Conservation (phyloP, 2,329 filamentous ascomycete genomes). For the Xylariomycetidae sp. region DNA sequence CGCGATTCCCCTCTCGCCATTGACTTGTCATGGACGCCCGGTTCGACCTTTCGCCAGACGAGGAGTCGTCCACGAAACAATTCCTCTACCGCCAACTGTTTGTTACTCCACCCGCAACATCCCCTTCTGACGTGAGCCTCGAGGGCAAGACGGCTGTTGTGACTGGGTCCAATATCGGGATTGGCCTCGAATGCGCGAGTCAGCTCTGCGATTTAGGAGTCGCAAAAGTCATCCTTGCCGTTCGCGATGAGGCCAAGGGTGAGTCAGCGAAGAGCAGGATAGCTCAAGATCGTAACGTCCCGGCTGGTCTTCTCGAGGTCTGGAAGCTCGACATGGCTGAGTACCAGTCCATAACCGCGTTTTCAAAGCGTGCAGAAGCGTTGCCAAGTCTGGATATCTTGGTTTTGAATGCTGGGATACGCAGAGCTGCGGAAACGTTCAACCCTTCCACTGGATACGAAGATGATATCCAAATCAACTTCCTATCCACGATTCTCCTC, state of each 20-base stretch:
- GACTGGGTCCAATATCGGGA: slow-evolving; percentile 11
- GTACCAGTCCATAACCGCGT: slow-evolving; percentile 9
- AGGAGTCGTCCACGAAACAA: slow-evolving; percentile 1
- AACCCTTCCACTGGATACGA: slow-evolving; percentile 29
- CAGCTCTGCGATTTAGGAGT: slow-evolving; percentile 9
- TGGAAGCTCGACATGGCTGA: slow-evolving; percentile 9
- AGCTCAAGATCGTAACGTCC: not conserved
- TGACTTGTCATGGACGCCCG: slow-evolving; percentile 1
- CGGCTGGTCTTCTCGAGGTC: slow-evolving; percentile 3
- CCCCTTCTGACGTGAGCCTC: slow-evolving; percentile 3
- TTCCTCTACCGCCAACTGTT: slow-evolving; percentile 4
- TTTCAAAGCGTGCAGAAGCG: slow-evolving; percentile 2
- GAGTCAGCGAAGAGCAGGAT: not conserved
- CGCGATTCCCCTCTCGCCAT: too few relatives aligned
- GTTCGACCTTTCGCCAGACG: slow-evolving; percentile 6
- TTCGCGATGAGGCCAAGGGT: slow-evolving; percentile 7
- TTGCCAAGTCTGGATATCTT: slow-evolving; percentile 8
- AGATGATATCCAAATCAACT: slow-evolving; percentile 43
- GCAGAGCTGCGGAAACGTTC: slow-evolving; percentile 10
- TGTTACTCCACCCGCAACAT: not conserved
- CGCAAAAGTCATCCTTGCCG: slow-evolving; percentile 8
- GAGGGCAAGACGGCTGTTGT: slow-evolving; percentile 10
- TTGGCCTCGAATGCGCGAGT: slow-evolving; percentile 5
- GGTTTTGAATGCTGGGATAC: slow-evolving; percentile 25
- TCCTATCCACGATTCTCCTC: slow-evolving; percentile 45